Evolutionary conservation across 257 asterid species (phyloP), one percentile per base, ranked within the genome.

Genomic region (Cynanchum wilfordii): DNA sequence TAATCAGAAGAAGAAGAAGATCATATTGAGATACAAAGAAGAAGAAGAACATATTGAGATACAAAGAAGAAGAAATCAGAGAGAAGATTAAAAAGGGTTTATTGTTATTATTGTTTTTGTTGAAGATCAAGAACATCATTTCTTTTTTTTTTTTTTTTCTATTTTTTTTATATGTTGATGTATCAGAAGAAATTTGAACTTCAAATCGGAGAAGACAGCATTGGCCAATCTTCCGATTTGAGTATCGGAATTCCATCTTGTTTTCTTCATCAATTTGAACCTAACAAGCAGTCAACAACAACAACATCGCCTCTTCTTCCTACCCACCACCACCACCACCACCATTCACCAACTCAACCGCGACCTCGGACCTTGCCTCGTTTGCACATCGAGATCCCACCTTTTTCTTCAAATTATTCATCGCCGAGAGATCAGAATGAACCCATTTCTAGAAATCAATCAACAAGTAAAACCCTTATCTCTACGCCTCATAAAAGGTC

Each of bases 401-500:
- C 77, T 59, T 58, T 66, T 70, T 57, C 81, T 50, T 45, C 81
- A 19, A 74, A 68, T 66, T 71, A 70, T 27, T 44, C 74, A 64
- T 22, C 71, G 10, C 78, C 78, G 42, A 79, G 71, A 11, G 47
- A 77, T 69, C 73, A 65, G 27, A 49, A 78, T 78, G 83, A 78
- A 71, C 75, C 81, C 49, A 36, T 83, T 67, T 76, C 38, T 10
- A 51, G 30, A 54, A 78, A 72, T 33, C 66, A 69, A 30, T 72
- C 79, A 12, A 42, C 73, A 69, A 79, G 45, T 51, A 72, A 73
- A 60, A 58, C 77, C 81, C 78, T 69, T 63, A 33, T 80, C 7
- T 84, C 82, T 42, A 67, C 79, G 7, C 87, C 85, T 55, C 82
- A 79, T 29, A 81, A 84, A 62, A 81, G 85, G 76, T 74, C 84